Evolutionary conservation across 2,329 filamentous ascomycete genomes (phyloP).

Genomic region (Ascochyta viciae-villosae): DNA sequence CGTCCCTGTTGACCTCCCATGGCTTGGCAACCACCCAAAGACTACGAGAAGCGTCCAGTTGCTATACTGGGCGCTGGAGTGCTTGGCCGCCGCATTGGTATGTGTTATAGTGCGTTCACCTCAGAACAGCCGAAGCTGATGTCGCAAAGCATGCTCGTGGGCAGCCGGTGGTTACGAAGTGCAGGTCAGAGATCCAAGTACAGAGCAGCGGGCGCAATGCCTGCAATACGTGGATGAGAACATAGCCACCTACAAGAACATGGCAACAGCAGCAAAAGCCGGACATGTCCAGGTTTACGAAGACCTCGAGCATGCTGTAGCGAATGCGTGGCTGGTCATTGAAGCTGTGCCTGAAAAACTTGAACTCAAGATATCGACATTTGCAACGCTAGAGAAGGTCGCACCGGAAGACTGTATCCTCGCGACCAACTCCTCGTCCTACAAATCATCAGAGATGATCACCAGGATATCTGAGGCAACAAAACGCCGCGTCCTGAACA

Average conservation of each 20-base stretch:
- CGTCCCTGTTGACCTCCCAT: neutral
- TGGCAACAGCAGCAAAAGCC: neutral
- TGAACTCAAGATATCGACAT: slow-evolving; percentile 57
- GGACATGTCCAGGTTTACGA: slow-evolving; percentile 30
- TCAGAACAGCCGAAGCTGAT: neutral
- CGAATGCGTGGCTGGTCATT: slow-evolving; percentile 61
- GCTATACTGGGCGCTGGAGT: slow-evolving; percentile 26
- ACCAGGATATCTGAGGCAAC: slow-evolving; percentile 49
- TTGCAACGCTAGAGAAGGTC: slow-evolving; percentile 55
- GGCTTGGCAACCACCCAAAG: slow-evolving; percentile 15
- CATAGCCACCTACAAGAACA: slow-evolving; percentile 17
- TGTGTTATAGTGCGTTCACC: neutral
- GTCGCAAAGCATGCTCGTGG: slow-evolving; percentile 36
- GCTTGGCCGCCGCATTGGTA: slow-evolving; percentile 24
- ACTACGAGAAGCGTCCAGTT: slow-evolving; percentile 16
- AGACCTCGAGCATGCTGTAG: slow-evolving; percentile 51
- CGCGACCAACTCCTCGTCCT: slow-evolving; percentile 61
- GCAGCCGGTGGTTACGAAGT: slow-evolving; percentile 54
- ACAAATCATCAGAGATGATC: slow-evolving; percentile 59
- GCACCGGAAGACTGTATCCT: slow-evolving; percentile 58
- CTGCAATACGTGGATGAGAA: slow-evolving; percentile 52
- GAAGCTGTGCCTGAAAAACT: slow-evolving; percentile 62
- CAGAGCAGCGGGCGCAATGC: slow-evolving; percentile 45
- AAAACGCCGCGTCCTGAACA: slow-evolving; percentile 50
- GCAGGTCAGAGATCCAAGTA: slow-evolving; percentile 52